Evolutionary conservation across 1,284 basidiomycete species (phyloP).

Genomic region (Quambalaria eucalypti): DNA sequence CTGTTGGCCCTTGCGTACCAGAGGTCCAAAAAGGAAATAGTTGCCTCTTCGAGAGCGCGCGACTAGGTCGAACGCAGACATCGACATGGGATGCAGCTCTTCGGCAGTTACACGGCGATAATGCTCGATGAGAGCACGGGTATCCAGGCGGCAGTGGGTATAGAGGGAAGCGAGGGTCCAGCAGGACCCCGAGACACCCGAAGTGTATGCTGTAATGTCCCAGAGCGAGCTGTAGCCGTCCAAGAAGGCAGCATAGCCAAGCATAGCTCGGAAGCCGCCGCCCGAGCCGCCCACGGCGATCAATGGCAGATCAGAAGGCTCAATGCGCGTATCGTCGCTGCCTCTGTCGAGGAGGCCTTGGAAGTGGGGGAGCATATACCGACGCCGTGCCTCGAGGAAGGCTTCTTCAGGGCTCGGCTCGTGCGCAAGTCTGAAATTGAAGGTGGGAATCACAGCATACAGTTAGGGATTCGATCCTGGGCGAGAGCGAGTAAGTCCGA

Average conservation of each 20-base stretch:
- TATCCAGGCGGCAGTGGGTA: constrained; percentile 23
- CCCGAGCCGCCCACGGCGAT: constrained; percentile 45
- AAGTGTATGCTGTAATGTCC: constrained; percentile 38
- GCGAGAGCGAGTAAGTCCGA: too few species aligned
- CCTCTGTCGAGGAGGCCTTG: too few species aligned
- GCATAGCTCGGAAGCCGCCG: constrained; percentile 46
- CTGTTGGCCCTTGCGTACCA: constrained; percentile 31
- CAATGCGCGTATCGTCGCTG: too few species aligned
- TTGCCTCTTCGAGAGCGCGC: constrained; percentile 30
- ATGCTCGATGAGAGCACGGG: constrained; percentile 24
- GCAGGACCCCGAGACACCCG: constrained; percentile 44
- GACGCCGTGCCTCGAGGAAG: too few species aligned
- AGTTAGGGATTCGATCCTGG: too few species aligned
- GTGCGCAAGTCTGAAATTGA: too few species aligned
- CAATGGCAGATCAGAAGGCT: too few species aligned
- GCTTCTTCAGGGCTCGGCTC: too few species aligned
- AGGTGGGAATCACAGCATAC: too few species aligned
- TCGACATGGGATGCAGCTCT: constrained; percentile 36
- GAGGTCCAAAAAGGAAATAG: constrained; percentile 38
- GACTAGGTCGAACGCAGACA: constrained; percentile 34
- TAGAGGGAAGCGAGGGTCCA: constrained; percentile 44
- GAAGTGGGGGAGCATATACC: too few species aligned
- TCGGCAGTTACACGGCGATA: constrained; percentile 32
- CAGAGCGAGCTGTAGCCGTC: constrained; percentile 30
- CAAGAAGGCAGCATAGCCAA: constrained; percentile 31